Percentiles rank a stretch among this genome's conserved stretches.
phyloP scores from a whole-genome alignment of 345 rosid species.

The Moringa oleifera region DNA sequence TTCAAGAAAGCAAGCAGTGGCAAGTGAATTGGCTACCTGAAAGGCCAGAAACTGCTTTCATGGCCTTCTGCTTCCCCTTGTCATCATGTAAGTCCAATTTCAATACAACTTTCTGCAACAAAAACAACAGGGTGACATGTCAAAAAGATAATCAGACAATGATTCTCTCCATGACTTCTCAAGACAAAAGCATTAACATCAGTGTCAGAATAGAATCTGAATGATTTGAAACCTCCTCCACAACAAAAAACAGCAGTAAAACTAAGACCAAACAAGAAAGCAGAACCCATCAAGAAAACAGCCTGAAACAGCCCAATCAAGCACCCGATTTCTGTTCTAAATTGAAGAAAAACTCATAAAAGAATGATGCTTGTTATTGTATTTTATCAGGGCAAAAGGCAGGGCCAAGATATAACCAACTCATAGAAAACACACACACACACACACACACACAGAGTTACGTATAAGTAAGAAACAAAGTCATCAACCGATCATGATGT shows the following conservation, averaged over 20 bases:
- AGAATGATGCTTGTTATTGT: not conserved
- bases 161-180: not conserved
- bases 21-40: too few relatives aligned
- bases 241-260: not conserved
- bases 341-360: not conserved
- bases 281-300: not conserved
- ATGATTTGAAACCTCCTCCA: not conserved
- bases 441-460: too few relatives aligned
- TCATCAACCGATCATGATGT: not conserved
- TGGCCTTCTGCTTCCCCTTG: constrained; percentile 42
- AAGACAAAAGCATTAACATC: too few relatives aligned
- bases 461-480: too few relatives aligned
- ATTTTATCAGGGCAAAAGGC: too few relatives aligned
- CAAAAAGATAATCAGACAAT: not conserved
- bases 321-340: too few relatives aligned
- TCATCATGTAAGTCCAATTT: constrained; percentile 46
- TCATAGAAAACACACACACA: too few relatives aligned
- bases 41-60: constrained; percentile 42
- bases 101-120: constrained; percentile 58
- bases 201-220: too few relatives aligned
- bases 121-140: not conserved
- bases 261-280: not conserved
- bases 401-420: too few relatives aligned
- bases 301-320: not conserved
- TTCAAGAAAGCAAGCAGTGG: too few relatives aligned